Percentiles rank a stretch among this genome's conserved stretches.
These are phyloP conservation scores for Eremomyces bilateralis DNA, from an alignment of 495 filamentous ascomycete species.

Conservation along the genomic window DNA sequence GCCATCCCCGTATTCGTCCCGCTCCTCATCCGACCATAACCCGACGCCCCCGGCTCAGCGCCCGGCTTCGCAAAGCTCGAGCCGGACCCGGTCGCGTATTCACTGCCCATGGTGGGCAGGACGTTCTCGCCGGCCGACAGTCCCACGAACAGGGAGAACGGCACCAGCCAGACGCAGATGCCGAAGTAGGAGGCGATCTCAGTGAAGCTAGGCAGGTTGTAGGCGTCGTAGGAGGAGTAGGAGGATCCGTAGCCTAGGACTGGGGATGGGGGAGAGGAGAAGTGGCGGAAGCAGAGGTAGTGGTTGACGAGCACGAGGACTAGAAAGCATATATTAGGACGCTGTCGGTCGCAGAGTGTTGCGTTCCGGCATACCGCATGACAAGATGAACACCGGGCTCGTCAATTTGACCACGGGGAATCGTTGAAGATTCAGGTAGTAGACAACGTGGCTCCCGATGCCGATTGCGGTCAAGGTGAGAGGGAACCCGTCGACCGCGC, in stretches of 20 bases:
- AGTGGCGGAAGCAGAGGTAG: constrained; percentile 89
- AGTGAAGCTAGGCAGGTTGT: constrained; percentile 54
- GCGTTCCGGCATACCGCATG: constrained; percentile 35
- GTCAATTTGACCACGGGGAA: constrained; percentile 78
- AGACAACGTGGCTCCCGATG: constrained; percentile 64
- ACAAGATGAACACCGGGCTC: constrained; percentile 70
- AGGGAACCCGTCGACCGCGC: constrained; percentile 68
- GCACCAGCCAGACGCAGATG: constrained; percentile 87
- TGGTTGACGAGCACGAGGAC: constrained; percentile 79
- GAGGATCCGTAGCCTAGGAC: no score
- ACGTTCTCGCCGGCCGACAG: constrained; percentile 87
- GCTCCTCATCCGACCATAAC: constrained; percentile 10
- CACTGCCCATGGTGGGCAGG: constrained; percentile 61
- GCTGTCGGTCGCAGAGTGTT: background rate
- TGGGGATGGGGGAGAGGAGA: constrained; percentile 30
- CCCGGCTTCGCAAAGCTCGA: constrained; percentile 21
- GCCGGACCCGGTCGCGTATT: constrained; percentile 38
- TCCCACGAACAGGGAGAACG: constrained; percentile 85
- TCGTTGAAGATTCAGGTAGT: constrained; percentile 67
- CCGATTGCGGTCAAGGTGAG: constrained; percentile 48
- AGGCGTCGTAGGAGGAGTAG: constrained; percentile 2
- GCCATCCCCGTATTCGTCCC: constrained; percentile 56
- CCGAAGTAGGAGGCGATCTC: constrained; percentile 95
- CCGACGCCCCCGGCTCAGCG: constrained; percentile 10
- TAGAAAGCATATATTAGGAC: constrained; percentile 11